These are phyloP conservation scores for Chalciporus sphaerocephalus DNA, from an alignment of 768 basidiomycete genomes.

Conservation along the genomic window DNA sequence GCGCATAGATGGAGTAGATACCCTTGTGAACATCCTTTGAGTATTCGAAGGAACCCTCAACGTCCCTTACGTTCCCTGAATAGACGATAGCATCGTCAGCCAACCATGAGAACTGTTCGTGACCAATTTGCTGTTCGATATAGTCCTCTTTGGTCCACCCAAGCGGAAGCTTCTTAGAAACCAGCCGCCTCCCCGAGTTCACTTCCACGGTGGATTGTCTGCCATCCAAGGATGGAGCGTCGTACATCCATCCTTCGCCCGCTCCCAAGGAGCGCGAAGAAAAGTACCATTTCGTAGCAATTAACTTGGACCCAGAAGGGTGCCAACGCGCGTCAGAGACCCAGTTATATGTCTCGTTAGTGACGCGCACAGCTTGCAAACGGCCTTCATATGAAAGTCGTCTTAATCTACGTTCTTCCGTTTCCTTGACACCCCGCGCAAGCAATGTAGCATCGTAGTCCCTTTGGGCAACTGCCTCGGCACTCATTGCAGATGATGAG, in stretches of 20 bases:
- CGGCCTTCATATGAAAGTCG: slow-evolving; percentile 59
- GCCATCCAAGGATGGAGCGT: slow-evolving; percentile 35
- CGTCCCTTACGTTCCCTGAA: slow-evolving; percentile 59
- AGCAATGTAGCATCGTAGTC: slow-evolving; percentile 45
- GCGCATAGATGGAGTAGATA: slow-evolving; percentile 67
- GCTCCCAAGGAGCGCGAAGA: slow-evolving; percentile 60
- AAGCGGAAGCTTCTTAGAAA: slow-evolving; percentile 52
- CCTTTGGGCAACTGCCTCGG: slow-evolving; percentile 34
- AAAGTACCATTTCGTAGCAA: slow-evolving; percentile 81
- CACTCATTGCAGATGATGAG: slow-evolving; percentile 32
- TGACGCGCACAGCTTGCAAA: slow-evolving; percentile 48
- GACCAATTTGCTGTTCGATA: slow-evolving; percentile 66
- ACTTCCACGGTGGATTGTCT: slow-evolving; percentile 26
- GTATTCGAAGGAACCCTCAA: slow-evolving; percentile 45
- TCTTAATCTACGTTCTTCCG: slow-evolving; percentile 40
- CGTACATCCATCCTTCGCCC: slow-evolving; percentile 70
- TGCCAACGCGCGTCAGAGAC: slow-evolving; percentile 69
- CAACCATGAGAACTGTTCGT: slow-evolving; percentile 65
- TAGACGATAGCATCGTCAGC: slow-evolving; percentile 57
- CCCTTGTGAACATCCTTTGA: slow-evolving; percentile 71
- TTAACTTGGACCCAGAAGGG: slow-evolving; percentile 53
- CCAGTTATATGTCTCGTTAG: slow-evolving; percentile 73
- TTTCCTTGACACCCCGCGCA: slow-evolving; percentile 48
- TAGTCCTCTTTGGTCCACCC: slow-evolving; percentile 63
- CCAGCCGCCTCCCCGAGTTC: slow-evolving; percentile 48